Evolutionary conservation across 1,284 basidiomycete genomes (phyloP).

Genomic region (Pyrrhoderma noxium): DNA sequence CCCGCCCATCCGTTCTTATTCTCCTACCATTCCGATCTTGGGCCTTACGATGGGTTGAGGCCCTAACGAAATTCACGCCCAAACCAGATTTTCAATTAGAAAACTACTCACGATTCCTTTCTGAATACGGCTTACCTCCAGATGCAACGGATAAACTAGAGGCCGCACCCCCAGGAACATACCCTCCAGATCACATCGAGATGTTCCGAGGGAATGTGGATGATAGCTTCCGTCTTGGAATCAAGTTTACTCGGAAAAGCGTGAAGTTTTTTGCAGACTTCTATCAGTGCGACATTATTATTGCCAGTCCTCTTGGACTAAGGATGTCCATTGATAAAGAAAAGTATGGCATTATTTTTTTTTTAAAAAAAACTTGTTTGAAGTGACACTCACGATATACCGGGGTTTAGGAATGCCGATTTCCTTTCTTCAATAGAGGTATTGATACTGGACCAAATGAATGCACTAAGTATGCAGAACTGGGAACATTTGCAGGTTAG

Average conservation of each 20-base stretch:
- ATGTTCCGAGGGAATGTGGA: conserved; percentile 97
- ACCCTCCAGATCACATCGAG: conserved; percentile 86
- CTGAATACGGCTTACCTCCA: conserved; percentile 79
- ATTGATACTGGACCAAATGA: conserved; percentile 88
- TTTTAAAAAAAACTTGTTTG: not conserved
- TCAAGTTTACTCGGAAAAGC: conserved; percentile 89
- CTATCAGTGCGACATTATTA: conserved; percentile 85
- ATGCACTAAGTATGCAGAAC: conserved; percentile 96
- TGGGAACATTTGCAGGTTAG: conserved; percentile 93
- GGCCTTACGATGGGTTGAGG: conserved; percentile 73
- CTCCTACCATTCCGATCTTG: conserved; percentile 90
- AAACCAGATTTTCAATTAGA: conserved; percentile 68
- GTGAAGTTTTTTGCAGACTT: conserved; percentile 85
- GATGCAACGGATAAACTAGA: conserved; percentile 81
- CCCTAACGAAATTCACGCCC: conserved; percentile 63
- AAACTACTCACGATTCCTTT: conserved; percentile 75
- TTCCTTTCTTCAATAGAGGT: conserved; percentile 93
- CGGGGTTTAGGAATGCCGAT: conserved; percentile 60
- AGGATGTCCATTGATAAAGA: conserved; percentile 93
- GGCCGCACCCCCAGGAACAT: conserved; percentile 62
- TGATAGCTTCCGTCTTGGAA: conserved; percentile 88
- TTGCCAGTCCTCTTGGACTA: conserved; percentile 90
- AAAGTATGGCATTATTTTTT: conserved; percentile 44
- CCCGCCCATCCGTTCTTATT: conserved; percentile 88
- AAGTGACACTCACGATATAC: too few relatives aligned